phyloP scores from a whole-genome alignment of 768 basidiomycete species.

The Suillus tomentosus region DNA sequence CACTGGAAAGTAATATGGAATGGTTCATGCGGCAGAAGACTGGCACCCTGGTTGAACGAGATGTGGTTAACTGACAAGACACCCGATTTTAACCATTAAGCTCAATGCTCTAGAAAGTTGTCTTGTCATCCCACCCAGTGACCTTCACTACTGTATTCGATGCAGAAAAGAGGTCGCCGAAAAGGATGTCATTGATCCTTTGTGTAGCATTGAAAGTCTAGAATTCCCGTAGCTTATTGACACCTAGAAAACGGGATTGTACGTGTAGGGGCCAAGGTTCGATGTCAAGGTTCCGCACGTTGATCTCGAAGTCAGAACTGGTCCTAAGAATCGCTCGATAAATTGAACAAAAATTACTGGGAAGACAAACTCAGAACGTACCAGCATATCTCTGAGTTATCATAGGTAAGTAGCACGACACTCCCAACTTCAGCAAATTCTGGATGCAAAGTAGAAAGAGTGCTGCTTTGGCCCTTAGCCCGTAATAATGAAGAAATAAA shows the following conservation, averaged over 20 bases:
- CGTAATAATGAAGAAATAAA: not conserved
- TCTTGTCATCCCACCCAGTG: conserved; percentile 55
- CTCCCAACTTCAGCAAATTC: not conserved
- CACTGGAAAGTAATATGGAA: conserved; percentile 52
- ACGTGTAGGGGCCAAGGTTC: conserved; percentile 51
- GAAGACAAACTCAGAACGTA: conserved; percentile 24
- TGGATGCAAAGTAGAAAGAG: not conserved
- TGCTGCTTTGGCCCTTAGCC: not conserved
- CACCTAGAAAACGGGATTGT: conserved; percentile 49
- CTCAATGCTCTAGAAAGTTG: conserved; percentile 30
- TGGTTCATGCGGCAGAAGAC: conserved; percentile 45
- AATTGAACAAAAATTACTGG: not conserved
- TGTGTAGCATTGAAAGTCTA: conserved; percentile 47
- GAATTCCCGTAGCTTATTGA: conserved; percentile 52
- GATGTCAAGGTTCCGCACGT: conserved; percentile 45
- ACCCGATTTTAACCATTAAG: conserved; percentile 33
- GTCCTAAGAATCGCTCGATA: conserved; percentile 38
- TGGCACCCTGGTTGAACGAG: conserved; percentile 43
- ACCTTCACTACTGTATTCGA: conserved; percentile 40
- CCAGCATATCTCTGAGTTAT: conserved; percentile 59
- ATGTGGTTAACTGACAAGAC: not conserved
- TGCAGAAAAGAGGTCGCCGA: conserved; percentile 18
- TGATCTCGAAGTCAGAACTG: conserved; percentile 54
- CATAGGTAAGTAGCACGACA: conserved; percentile 23
- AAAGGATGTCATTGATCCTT: conserved; percentile 47